A percentile compares a stretch with the other conserved stretches of the same genome.
These are phyloP conservation scores for Cryptosporidium ubiquitum DNA, from an alignment of 169 alveolate genomes.

Conservation along the genomic window DNA sequence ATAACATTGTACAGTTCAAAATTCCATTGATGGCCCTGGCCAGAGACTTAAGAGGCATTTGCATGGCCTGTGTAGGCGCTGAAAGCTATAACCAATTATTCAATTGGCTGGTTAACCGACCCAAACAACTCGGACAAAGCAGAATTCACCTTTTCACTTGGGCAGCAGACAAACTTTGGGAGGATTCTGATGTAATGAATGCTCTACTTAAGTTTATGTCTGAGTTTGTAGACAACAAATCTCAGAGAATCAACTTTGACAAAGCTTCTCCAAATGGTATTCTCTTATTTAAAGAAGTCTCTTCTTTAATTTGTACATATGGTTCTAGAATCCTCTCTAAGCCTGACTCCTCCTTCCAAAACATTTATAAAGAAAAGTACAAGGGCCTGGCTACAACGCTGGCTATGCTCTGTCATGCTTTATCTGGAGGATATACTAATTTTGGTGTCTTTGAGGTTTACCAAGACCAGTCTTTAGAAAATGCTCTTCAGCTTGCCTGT, in stretches of 20 bases:
- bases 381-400: conserved; percentile 90
- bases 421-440: conserved; percentile 91
- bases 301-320: conserved; percentile 84
- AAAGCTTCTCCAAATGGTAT: conserved; percentile 93
- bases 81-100: conserved; percentile 89
- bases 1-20: conserved; percentile 77
- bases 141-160: conserved; percentile 84
- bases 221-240: conserved; percentile 85
- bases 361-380: conserved; percentile 89
- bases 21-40: conserved; percentile 88
- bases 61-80: conserved; percentile 81
- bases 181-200: conserved; percentile 88
- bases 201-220: conserved; percentile 92
- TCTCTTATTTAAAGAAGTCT: conserved; percentile 88
- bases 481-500: conserved; percentile 88
- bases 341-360: conserved; percentile 81
- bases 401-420: conserved; percentile 89
- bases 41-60: conserved; percentile 90
- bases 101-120: conserved; percentile 89
- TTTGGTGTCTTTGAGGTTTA: conserved; percentile 93
- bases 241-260: conserved; percentile 91
- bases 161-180: conserved; percentile 90
- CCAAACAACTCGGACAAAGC: conserved; percentile 84
- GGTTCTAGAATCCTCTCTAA: conserved; percentile 79
- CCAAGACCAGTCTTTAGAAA: conserved; percentile 89